Evolutionary conservation across 2,329 filamentous ascomycete genomes (phyloP).

Genomic region (Emergomyces pasteurianus): DNA sequence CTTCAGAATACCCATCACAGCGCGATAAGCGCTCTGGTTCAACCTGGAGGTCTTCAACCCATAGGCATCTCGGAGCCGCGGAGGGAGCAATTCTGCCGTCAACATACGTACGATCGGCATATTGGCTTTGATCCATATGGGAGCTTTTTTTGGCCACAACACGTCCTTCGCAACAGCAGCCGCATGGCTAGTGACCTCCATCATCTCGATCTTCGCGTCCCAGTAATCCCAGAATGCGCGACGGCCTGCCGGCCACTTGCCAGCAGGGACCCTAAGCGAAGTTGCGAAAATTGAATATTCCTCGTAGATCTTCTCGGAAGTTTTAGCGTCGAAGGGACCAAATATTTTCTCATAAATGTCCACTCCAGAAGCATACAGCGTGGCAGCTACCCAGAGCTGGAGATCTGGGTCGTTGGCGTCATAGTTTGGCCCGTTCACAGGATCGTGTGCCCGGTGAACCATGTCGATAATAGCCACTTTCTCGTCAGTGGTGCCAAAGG

Average conservation of each 20-base stretch:
- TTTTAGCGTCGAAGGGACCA: constrained; percentile 18
- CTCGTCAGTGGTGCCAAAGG: constrained; percentile 21
- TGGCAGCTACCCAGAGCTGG: constrained; percentile 32
- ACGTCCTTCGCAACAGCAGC: constrained; percentile 18
- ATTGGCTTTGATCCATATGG: constrained; percentile 15
- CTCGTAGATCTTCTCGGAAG: constrained; percentile 17
- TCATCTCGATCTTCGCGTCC: constrained; percentile 23
- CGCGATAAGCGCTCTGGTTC: constrained; percentile 12
- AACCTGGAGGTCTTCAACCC: constrained; percentile 15
- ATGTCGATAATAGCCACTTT: constrained; percentile 26
- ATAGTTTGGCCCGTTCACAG: constrained; percentile 23
- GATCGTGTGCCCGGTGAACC: constrained; percentile 24
- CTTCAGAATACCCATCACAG: constrained; percentile 12
- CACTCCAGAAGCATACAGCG: constrained; percentile 26
- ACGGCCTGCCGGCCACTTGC: constrained; percentile 26
- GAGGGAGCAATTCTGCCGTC: constrained; percentile 20
- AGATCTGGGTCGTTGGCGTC: constrained; percentile 27
- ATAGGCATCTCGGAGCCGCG: constrained; percentile 18
- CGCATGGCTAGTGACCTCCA: constrained; percentile 23
- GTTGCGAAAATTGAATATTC: constrained; percentile 19
- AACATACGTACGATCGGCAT: constrained; percentile 20
- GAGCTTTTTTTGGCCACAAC: constrained; percentile 18
- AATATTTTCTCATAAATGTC: constrained; percentile 27
- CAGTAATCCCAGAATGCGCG: constrained; percentile 29
- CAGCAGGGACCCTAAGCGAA: constrained; percentile 20